phyloP scores from a whole-genome alignment of 176 grass and related monocot genomes.

The Avena atlantica region DNA sequence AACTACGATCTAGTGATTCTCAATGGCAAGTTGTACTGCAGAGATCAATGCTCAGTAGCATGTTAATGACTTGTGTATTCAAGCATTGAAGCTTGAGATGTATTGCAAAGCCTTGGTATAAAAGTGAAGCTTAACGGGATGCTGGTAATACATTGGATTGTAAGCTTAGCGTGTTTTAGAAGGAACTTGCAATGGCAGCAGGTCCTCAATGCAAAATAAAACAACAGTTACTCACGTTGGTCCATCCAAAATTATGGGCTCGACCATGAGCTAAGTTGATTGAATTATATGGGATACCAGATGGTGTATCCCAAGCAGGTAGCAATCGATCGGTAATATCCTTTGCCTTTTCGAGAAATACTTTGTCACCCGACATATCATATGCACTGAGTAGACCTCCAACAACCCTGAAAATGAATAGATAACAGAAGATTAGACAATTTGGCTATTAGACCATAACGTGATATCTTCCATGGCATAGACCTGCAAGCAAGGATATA shows the following conservation, averaged over 20 bases:
- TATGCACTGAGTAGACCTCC: slow-evolving; percentile 94
- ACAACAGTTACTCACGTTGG: slow-evolving; percentile 65
- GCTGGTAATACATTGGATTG: slow-evolving; percentile 23
- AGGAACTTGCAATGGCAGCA: not conserved
- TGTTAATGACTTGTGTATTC: slow-evolving; percentile 2
- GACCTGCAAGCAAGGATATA: slow-evolving; percentile 38
- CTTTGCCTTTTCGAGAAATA: slow-evolving; percentile 97
- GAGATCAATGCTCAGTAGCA: slow-evolving; percentile 3
- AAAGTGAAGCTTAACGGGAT: slow-evolving; percentile 25
- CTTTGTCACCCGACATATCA: slow-evolving; percentile 87
- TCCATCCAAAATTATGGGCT: slow-evolving; percentile 98
- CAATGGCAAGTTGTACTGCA: not conserved
- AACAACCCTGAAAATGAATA: slow-evolving; percentile 81
- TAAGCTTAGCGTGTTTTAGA: not conserved
- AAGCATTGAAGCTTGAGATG: not conserved
- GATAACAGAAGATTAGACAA: slow-evolving; percentile 48
- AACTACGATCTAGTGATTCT: not conserved
- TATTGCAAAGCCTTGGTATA: slow-evolving; percentile 14
- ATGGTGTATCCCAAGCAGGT: slow-evolving; percentile 98
- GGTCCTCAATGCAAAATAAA: slow-evolving; percentile 32
- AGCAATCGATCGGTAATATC: slow-evolving; percentile 92
- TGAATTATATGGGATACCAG: slow-evolving; percentile 92
- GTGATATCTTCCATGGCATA: slow-evolving; percentile 14
- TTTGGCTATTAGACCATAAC: slow-evolving; percentile 33
- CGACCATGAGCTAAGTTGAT: slow-evolving; percentile 94